phyloP scores from a whole-genome alignment of 2,329 filamentous ascomycete species.

The Colletotrichum lupini region DNA sequence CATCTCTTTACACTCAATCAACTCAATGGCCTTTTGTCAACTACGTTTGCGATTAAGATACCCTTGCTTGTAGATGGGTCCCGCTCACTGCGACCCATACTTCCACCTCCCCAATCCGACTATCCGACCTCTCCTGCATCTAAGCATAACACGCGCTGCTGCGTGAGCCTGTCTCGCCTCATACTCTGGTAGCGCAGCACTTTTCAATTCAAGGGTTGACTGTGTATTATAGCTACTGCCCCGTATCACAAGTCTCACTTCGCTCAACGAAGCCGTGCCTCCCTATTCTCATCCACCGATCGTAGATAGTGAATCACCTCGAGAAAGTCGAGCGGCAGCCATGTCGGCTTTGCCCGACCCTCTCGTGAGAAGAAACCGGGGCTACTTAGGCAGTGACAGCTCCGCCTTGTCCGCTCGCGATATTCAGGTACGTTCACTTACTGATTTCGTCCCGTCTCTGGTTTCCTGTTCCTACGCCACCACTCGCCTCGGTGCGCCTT shows the following conservation, averaged over 20 bases:
- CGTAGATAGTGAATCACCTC: neutral
- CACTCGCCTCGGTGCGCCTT: neutral
- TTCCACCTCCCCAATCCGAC: neutral
- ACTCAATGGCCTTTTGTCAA: neutral
- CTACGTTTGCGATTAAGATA: neutral
- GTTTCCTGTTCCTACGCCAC: neutral
- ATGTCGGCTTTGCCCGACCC: slow-evolving; percentile 49
- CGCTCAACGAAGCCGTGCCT: neutral
- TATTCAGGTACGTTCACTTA: slow-evolving; percentile 52
- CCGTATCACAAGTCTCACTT: neutral
- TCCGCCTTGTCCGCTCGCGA: slow-evolving; percentile 62
- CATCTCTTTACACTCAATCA: neutral
- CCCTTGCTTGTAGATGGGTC: slow-evolving; percentile 8
- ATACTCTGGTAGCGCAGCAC: neutral
- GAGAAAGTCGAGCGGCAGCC: slow-evolving; percentile 33
- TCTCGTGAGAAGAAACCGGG: slow-evolving; percentile 52
- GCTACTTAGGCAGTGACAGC: slow-evolving; percentile 62
- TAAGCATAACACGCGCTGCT: neutral
- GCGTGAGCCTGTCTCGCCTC: neutral
- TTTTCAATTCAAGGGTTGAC: neutral
- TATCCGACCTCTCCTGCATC: neutral
- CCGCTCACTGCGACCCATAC: neutral
- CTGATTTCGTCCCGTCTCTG: neutral
- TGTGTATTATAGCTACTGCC: neutral
- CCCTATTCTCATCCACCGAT: neutral